A percentile compares a stretch with the other conserved stretches of the same genome.
phyloP scores from a whole-genome alignment of 108 stramenopile species.

The Nitzschia inconspicua region DNA sequence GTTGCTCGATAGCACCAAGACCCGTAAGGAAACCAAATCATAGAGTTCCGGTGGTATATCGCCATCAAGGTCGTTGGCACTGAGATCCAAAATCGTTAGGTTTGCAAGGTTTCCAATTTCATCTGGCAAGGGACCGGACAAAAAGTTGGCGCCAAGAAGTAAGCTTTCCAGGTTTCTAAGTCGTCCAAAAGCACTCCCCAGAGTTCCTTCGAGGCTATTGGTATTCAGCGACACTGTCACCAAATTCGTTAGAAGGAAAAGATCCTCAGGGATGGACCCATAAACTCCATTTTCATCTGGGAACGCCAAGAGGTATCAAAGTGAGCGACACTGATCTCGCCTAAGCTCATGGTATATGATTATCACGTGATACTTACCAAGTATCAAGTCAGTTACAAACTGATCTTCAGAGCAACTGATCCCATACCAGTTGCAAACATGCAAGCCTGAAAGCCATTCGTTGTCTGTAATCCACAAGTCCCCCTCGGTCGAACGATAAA shows the following conservation, averaged over 20 bases:
- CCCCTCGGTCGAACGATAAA: slow-evolving; percentile 17
- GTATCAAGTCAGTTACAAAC: slow-evolving; percentile 12
- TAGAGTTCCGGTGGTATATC: slow-evolving; percentile 9
- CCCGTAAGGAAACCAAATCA: neutral
- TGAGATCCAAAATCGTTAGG: slow-evolving; percentile 6
- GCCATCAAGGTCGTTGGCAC: neutral
- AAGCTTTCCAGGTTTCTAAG: slow-evolving; percentile 23
- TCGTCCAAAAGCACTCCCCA: slow-evolving; percentile 27
- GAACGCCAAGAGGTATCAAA: too few species aligned
- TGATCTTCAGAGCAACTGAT: slow-evolving; percentile 21
- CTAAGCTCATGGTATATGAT: neutral
- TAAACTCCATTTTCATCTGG: neutral
- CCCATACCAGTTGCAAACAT: slow-evolving; percentile 39
- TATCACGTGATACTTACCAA: slow-evolving; percentile 6
- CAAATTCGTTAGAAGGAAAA: neutral
- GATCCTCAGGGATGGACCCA: neutral
- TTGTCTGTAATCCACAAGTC: slow-evolving; percentile 11
- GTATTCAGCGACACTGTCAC: slow-evolving; percentile 11
- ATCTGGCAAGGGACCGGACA: slow-evolving; percentile 29
- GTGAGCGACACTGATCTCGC: neutral
- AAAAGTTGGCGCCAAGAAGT: slow-evolving; percentile 18
- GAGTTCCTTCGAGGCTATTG: slow-evolving; percentile 4
- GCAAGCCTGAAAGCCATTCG: slow-evolving; percentile 17
- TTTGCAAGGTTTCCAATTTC: slow-evolving; percentile 21
- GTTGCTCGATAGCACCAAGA: neutral